A percentile compares a stretch with the other conserved stretches of the same genome.
Evolutionary conservation across 345 rosid genomes (phyloP).

Genomic region (Isatis tinctoria): DNA sequence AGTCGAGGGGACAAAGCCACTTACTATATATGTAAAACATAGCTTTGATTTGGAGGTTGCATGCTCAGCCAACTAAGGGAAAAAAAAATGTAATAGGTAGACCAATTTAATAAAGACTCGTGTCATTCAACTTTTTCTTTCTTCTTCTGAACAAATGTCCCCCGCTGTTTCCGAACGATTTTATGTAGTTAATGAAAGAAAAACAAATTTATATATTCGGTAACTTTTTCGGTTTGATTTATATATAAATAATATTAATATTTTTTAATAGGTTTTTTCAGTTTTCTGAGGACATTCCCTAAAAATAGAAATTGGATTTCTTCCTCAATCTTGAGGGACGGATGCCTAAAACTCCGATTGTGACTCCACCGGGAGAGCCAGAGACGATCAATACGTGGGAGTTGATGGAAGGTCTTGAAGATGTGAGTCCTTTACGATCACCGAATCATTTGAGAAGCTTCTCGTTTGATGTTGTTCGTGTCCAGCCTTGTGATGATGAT

Average conservation of each 20-base stretch:
- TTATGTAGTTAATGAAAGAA: not conserved
- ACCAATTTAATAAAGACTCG: not conserved
- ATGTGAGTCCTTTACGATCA: conserved; percentile 33
- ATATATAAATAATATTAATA: not conserved
- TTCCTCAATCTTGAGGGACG: no score
- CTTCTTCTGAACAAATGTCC: no score
- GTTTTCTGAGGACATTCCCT: not conserved
- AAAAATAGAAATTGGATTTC: not conserved
- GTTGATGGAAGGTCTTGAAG: conserved; percentile 90
- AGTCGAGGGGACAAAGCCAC: not conserved
- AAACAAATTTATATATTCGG: not conserved
- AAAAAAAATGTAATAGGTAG: not conserved
- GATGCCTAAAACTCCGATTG: conserved; percentile 62
- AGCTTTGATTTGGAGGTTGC: not conserved
- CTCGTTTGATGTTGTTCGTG: conserved; percentile 52
- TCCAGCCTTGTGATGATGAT: conserved; percentile 12
- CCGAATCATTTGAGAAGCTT: conserved; percentile 60
- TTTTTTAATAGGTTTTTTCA: not conserved
- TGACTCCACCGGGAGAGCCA: conserved; percentile 90
- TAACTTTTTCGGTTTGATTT: not conserved
- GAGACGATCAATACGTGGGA: conserved; percentile 93
- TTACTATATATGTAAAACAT: not conserved
- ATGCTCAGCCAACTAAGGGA: not conserved
- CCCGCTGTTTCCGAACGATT: not conserved
- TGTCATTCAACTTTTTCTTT: not conserved